Evolutionary conservation across 129 eudicot species (phyloP), one percentile per base, ranked within the genome.

Genomic region (Pseudognaphalium luteoalbum): DNA sequence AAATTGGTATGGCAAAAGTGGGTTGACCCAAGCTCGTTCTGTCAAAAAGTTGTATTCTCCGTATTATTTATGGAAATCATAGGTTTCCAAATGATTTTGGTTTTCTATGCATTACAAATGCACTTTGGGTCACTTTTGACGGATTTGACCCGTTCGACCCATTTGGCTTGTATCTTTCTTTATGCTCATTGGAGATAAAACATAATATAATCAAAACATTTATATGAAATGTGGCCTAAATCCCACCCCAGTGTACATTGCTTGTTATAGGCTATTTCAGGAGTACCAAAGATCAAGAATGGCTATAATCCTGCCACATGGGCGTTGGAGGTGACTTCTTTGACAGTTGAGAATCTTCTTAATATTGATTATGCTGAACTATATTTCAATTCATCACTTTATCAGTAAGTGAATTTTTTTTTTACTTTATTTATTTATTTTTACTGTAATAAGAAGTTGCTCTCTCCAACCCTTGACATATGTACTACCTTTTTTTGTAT

Each of bases 301-400:
- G 91, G 97, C 37, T 68, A 68, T 52, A 91, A 91, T 88, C 97
- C 97, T 44, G 97, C 97, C 52, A 88, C 95, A 17, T 86, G 92
- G 95, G 85, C 85, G 85, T 76, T 91, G 70, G 95, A 91, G 17
- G 78, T 88, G 54, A 84, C 76, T 39, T 73, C 95, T 37, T 50
- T 80, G 0, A 68, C 78, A 11, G 74, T 67, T 57, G 95, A 86
- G 74, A 59, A 76, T 62, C 85, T 78, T 62, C 88, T 86, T 22
- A 71, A 83, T n/a, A 41, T 88, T 20, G 92, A 91, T 78, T 91
- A 82, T 77, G 88, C 87, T 3, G 85, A 83, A 30, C 62, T 86
- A 64, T 88, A 82, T 58, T 67, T 72, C 56, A 88, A 85, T 35
- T 88, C 97, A 29, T 80, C 79, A 67, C 84, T 86, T 11, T 86